Base-by-base conservation (phyloP, 2,329 filamentous ascomycete species). In the Trematosphaeria pertusa region DNA sequence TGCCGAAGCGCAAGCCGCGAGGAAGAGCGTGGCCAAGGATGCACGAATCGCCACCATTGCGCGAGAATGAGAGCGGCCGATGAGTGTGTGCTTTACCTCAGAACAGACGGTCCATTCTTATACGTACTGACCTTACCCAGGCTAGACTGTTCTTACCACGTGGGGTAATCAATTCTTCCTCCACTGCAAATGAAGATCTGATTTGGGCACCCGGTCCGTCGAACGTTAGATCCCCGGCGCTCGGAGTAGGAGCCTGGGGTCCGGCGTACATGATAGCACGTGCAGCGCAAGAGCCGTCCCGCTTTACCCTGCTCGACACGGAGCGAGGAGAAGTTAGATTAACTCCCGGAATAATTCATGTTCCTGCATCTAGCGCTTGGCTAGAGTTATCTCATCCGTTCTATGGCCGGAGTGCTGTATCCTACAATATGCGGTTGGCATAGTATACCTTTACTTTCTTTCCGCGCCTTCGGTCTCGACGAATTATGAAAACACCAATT, bases 1-100 rank as follows among this genome's bases (percentile, higher is more conserved):
- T 9, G 59, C 56, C 1, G 50, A 50, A 12, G 48, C 48, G 18
- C 40, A 28, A 20, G 46, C 54, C 28, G 52, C 56, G 6, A 62
- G 28, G 11, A 65, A 43, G 12, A 57, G 26, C 7, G 26, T 17
- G 20, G 24, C 20, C 2, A 52, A 39, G n/a, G 26, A 33, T 14
- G 41, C 32, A 18, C 48, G 9, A 46, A 56, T 53, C 5, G 10
- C 28, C 28, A 39, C 14, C 18, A 21, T 18, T 30, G 15, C 3
- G 21, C 6, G 11, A 15, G 9, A 31, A 8, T 15, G 18, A 30
- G 21, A 39, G 15, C 22, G 10, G 19, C 4, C 3, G 28, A 31
- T 33, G 28, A 30, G 12, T 14, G 28, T 9, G 14, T n/a, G 26
- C 5, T n/a, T 8, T 10, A 10, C 10, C 7, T 17, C 17, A 11